Percentiles rank a stretch among this genome's conserved stretches.
phyloP scores from a whole-genome alignment of 2,329 filamentous ascomycete species.

The Leptographium lundbergii region DNA sequence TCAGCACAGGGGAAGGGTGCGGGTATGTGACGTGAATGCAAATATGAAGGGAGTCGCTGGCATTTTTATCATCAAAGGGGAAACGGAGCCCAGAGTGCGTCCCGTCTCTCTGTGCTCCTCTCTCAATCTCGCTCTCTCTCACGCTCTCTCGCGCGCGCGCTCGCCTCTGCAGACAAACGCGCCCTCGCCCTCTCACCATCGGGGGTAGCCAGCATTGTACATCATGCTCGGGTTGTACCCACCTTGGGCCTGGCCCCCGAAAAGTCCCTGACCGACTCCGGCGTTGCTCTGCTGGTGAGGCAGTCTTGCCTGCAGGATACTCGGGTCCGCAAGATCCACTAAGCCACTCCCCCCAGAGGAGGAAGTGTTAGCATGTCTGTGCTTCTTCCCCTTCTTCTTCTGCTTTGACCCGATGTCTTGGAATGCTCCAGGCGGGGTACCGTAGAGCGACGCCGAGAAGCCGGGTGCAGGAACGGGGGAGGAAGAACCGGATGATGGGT shows the following conservation, averaged over 20 bases:
- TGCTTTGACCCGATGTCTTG: constrained; percentile 92
- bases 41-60: background rate
- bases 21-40: background rate
- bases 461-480: constrained; percentile 80
- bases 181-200: constrained; percentile 39
- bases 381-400: constrained; percentile 99
- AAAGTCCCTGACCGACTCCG: constrained; percentile 79
- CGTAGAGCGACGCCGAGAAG: constrained; percentile 86
- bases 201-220: constrained; percentile 60
- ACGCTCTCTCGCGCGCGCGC: constrained; percentile 1
- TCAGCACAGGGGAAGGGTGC: background rate
- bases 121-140: background rate
- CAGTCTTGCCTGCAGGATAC: constrained; percentile 96
- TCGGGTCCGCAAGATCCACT: constrained; percentile 99
- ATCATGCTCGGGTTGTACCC: constrained; percentile 84
- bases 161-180: background rate
- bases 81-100: background rate
- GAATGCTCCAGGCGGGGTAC: constrained; percentile 70
- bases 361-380: constrained; percentile 99
- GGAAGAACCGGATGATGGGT: constrained; percentile 68
- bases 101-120: background rate
- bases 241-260: constrained; percentile 83
- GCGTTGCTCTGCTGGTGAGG: constrained; percentile 72
- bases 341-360: constrained; percentile 97
- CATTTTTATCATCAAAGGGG: background rate